Evolutionary conservation across 805 yeast species (phyloP), one percentile per base, ranked within the genome.

Genomic region (Gaillardinia entomophila): DNA sequence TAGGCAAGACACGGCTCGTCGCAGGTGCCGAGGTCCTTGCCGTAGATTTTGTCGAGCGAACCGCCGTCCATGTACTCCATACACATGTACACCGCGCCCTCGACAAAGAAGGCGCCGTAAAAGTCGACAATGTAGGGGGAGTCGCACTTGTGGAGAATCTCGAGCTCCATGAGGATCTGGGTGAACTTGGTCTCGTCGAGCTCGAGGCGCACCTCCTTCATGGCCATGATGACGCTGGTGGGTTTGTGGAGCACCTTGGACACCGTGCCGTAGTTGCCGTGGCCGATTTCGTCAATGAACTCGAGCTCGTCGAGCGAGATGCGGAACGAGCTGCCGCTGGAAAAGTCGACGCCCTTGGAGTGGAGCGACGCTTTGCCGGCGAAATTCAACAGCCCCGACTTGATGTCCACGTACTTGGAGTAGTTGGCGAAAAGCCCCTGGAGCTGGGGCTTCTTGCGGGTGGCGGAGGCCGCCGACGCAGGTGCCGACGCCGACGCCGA

Each of bases 21-120:
- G 20, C 83, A 66, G 12, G 65, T 52, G 3, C 72, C 71, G 26
- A 89, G 87, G 30, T 63, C 66, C 18, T 56, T 55, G 3, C 78
- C 82, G 57, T 88, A 90, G 12, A 89, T 69, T 51, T 83, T 85
- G 59, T 90, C 96, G 37, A 90, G 62, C 0, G 96, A 86, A 0
- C 96, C 96, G 30, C 96, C 97, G 56, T 87, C 94, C 98, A 90
- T 90, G 56, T 79, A 86, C 61, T 90, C 98, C 75, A 90, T 90
- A 62, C 97, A 92, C 86, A 90, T 87, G 61, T 89, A 92, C 17
- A 90, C 98, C 1, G 97, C 96, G 29, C 97, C 96, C 60, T 92
- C 98, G 20, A 87, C 87, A 53, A 90, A 92, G 52, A 90, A 90
- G 1, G 98, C 98, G 27, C 98, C 98, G 52, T 85, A 92, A 49